Percentiles rank a stretch among this genome's conserved stretches.
phyloP scores from a whole-genome alignment of 495 filamentous ascomycete genomes.

The Evansstolkia leycettana region DNA sequence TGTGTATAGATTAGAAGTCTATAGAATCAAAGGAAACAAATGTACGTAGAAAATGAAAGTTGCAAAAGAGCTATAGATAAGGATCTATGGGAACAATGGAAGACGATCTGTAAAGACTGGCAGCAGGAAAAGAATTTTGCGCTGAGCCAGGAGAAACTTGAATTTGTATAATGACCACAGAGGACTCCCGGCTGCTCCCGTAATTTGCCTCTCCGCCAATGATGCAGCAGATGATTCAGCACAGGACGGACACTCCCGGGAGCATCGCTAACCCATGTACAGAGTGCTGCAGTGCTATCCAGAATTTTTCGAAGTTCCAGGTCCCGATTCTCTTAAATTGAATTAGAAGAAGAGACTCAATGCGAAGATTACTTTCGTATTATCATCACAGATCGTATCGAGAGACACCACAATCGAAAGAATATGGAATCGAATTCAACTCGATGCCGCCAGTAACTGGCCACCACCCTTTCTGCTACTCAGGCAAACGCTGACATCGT shows the following conservation, averaged over 20 bases:
- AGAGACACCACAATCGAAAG: too few relatives aligned
- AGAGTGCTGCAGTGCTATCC: too few relatives aligned
- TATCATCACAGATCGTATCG: too few relatives aligned
- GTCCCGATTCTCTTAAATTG: not conserved
- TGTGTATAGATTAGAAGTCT: slow-evolving; percentile 17
- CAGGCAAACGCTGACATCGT: too few relatives aligned
- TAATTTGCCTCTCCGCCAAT: slow-evolving; percentile 25
- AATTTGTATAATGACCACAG: slow-evolving; percentile 21
- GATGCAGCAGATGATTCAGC: slow-evolving; percentile 26
- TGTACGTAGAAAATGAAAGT: slow-evolving; percentile 22
- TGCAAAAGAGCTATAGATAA: slow-evolving; percentile 4
- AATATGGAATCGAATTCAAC: too few relatives aligned
- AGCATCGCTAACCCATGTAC: not conserved
- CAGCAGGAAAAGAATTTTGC: slow-evolving; percentile 19
- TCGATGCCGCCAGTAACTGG: too few relatives aligned
- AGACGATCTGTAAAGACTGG: slow-evolving; percentile 8
- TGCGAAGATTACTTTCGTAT: too few relatives aligned
- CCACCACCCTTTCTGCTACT: not conserved
- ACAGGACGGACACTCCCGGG: slow-evolving; percentile 26
- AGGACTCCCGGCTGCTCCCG: slow-evolving; percentile 24
- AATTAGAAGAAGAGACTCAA: too few relatives aligned
- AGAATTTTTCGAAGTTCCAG: not conserved
- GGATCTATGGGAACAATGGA: slow-evolving; percentile 1
- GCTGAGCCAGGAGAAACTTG: not conserved
- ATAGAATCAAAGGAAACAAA: slow-evolving; percentile 17